Evolutionary conservation across 345 rosid species (phyloP).

Genomic region (Lepidium didymum): DNA sequence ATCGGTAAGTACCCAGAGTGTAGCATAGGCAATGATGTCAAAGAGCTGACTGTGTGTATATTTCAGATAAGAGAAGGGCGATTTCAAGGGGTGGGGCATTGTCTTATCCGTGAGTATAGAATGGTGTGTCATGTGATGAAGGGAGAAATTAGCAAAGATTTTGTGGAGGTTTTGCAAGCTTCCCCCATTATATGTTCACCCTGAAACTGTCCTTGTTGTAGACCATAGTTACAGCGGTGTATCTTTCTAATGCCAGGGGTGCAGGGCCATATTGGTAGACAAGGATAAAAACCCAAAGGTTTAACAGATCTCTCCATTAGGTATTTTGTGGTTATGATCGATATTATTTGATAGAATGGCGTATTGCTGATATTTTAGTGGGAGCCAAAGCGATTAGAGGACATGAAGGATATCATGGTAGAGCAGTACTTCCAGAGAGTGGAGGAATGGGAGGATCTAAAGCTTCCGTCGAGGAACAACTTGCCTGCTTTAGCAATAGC

Average conservation of each 20-base stretch:
- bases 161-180: conserved; percentile 55
- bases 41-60: conserved; percentile 6
- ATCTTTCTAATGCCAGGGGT: conserved; percentile 55
- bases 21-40: background rate
- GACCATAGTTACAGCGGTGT: background rate
- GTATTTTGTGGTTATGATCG: background rate
- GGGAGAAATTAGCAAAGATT: conserved; percentile 83
- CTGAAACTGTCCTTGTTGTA: background rate
- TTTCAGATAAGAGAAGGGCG: conserved; percentile 88
- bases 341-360: background rate
- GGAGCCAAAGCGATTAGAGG: conserved; percentile 71
- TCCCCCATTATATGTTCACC: background rate
- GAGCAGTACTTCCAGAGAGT: conserved; percentile 56
- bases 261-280: conserved; percentile 82
- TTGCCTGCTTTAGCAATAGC: conserved; percentile 50
- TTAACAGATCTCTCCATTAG: background rate
- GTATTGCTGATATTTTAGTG: conserved; percentile 33
- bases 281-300: conserved; percentile 90
- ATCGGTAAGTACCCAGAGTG: conserved; percentile 42
- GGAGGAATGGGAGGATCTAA: conserved; percentile 55
- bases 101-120: conserved; percentile 76
- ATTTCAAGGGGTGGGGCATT: conserved; percentile 74
- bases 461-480: conserved; percentile 49
- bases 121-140: conserved; percentile 76
- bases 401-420: conserved; percentile 44